Evolutionary conservation across 2,329 filamentous ascomycete species (phyloP).

Genomic region (Talaromyces sp.): DNA sequence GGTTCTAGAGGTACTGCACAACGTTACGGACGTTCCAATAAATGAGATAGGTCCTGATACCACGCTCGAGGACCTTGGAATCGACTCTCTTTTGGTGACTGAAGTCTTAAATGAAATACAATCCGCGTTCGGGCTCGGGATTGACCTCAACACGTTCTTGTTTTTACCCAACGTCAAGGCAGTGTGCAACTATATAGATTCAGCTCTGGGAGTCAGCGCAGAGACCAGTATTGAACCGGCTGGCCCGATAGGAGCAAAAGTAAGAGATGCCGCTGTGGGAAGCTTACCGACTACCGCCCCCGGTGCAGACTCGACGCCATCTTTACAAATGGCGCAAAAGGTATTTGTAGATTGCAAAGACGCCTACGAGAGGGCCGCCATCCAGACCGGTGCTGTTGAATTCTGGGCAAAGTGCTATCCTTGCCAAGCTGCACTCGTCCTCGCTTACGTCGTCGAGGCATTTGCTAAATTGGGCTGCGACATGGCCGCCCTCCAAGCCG

Average conservation of each 20-base stretch:
- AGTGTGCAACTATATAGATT: conserved; percentile 4
- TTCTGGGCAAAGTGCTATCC: conserved; percentile 11
- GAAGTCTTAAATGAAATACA: conserved; percentile 18
- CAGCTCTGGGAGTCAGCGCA: background rate
- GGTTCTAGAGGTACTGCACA: conserved; percentile 12
- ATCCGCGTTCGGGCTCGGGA: conserved; percentile 4
- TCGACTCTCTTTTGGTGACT: conserved; percentile 41
- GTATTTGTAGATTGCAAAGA: conserved; percentile 7
- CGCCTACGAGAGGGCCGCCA: conserved; percentile 4
- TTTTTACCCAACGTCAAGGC: conserved; percentile 6
- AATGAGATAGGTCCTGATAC: conserved; percentile 32
- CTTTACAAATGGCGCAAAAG: conserved; percentile 1
- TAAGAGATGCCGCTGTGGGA: background rate
- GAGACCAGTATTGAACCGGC: background rate
- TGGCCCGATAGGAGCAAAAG: background rate
- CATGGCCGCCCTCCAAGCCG: background rate
- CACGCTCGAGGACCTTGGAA: conserved; percentile 32
- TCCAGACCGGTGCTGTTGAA: conserved; percentile 1
- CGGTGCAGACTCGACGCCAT: background rate
- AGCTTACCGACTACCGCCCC: too few relatives aligned
- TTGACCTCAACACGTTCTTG: conserved; percentile 12
- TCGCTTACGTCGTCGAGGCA: conserved; percentile 9
- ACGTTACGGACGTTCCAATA: conserved; percentile 30
- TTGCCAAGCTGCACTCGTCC: conserved; percentile 4
- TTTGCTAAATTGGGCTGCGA: conserved; percentile 9